phyloP scores from a whole-genome alignment of 495 filamentous ascomycete species.

The Hypoxylon rickii region DNA sequence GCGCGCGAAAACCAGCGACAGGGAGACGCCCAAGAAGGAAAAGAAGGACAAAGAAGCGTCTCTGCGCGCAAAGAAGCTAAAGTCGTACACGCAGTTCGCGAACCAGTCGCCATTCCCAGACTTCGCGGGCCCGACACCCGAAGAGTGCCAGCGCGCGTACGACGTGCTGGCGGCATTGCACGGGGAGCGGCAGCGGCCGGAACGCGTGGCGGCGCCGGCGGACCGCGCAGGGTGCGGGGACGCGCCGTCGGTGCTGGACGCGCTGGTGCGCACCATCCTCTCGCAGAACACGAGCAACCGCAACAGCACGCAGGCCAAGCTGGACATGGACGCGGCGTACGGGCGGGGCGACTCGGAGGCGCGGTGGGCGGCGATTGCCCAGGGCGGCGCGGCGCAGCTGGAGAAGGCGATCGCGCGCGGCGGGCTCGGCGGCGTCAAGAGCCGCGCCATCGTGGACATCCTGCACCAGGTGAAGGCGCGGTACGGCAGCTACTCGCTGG shows the following conservation, averaged over 20 bases:
- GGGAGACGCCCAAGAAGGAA: not conserved
- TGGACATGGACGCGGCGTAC: slow-evolving; percentile 71
- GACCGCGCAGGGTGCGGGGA: slow-evolving; percentile 82
- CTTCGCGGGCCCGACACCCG: slow-evolving; percentile 66
- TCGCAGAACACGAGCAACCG: slow-evolving; percentile 70
- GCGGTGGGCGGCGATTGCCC: slow-evolving; percentile 76
- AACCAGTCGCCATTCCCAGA: slow-evolving; percentile 67
- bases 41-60: not conserved
- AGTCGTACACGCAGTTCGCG: slow-evolving; percentile 38
- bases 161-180: slow-evolving; percentile 67
- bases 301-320: slow-evolving; percentile 72
- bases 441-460: slow-evolving; percentile 72
- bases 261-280: slow-evolving; percentile 76
- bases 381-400: slow-evolving; percentile 63
- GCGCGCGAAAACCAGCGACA: too few relatives aligned
- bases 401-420: slow-evolving; percentile 75
- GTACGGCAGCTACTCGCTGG: slow-evolving; percentile 64
- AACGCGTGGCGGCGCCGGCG: slow-evolving; percentile 67
- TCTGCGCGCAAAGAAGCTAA: slow-evolving; percentile 41
- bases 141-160: slow-evolving; percentile 73
- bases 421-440: slow-evolving; percentile 74
- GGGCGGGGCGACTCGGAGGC: slow-evolving; percentile 65
- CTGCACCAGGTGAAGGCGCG: slow-evolving; percentile 71
- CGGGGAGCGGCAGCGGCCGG: slow-evolving; percentile 65
- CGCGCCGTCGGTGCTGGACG: slow-evolving; percentile 83